Evolutionary conservation across 441 rosid species (phyloP).

Genomic region (Arabidopsis hybrid): DNA sequence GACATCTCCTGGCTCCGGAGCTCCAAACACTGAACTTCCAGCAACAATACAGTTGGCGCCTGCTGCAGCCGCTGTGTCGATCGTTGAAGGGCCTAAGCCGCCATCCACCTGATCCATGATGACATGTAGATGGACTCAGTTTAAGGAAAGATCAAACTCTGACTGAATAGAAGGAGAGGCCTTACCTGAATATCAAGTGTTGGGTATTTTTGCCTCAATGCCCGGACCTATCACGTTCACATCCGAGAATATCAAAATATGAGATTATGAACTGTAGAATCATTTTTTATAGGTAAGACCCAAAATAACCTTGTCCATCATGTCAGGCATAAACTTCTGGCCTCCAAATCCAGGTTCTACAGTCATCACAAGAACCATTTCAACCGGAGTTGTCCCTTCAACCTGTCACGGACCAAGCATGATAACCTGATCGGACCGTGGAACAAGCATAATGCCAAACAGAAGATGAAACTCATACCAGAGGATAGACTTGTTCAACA

Average conservation of each 20-base stretch:
- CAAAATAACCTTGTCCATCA: constrained; percentile 75
- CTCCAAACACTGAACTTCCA: constrained; percentile 94
- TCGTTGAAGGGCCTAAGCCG: constrained; percentile 89
- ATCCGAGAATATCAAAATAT: background rate
- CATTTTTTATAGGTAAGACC: constrained; percentile 1
- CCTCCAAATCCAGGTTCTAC: constrained; percentile 98
- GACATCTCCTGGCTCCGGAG: constrained; percentile 76
- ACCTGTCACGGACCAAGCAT: constrained; percentile 49
- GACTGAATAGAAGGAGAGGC: background rate
- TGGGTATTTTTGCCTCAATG: constrained; percentile 72
- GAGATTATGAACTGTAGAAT: background rate
- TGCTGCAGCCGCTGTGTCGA: constrained; percentile 76
- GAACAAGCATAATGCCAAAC: background rate
- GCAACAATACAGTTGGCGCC: constrained; percentile 97
- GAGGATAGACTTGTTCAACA: constrained; percentile 78
- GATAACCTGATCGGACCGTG: constrained; percentile 39
- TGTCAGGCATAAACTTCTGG: constrained; percentile 88
- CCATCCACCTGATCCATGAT: constrained; percentile 76
- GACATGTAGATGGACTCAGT: background rate
- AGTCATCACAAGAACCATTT: constrained; percentile 96
- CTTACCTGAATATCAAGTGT: constrained; percentile 85
- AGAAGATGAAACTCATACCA: constrained; percentile 49
- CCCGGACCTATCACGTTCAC: constrained; percentile 53
- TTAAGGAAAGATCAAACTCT: background rate
- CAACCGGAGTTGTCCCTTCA: constrained; percentile 73